Base-by-base conservation (phyloP, 371 early-diverging fungal genomes). In the Mortierella sp. region DNA sequence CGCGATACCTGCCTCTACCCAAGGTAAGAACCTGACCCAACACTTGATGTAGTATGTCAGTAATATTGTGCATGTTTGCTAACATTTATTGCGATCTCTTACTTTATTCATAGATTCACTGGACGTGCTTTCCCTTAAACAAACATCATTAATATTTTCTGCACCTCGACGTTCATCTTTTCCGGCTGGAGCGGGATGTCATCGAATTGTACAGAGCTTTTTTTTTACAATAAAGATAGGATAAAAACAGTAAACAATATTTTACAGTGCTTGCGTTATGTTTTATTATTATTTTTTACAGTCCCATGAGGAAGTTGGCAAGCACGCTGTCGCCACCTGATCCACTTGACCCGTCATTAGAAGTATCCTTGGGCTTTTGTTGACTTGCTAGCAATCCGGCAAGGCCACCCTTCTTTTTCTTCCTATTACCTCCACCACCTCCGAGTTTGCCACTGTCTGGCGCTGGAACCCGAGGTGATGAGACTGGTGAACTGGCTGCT, bases 1-100 rank as follows among this genome's bases (percentile, higher is more conserved):
- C 91, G 96, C 74, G 98, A 99, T 61, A 93, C 96, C 75, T 94
- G 94, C 84, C 87, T 99, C 73, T 99, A 99, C 87, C 99, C 99
- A 70, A 92, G 99, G 69, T 99, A 61, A 71, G 47, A 32, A 54
- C 51, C 51, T 22, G 16, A 1, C 16, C 22, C 16, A 51, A 20
- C 1, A 14, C 6, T 45, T 32, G 37, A 24, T 66, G 35, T 43
- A 24, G n/a, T 28, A 12, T 43, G 10, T 40, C 3, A n/a, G 5
- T 24, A 35, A 65, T 54, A 3, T 65, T 47, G 6, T 64, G 26
- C 22, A 52, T 49, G 32, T 37, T 60, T 69, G 20, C 24, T 52
- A 52, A 52, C 52, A 52, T 18, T 20, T 47, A 2, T 35, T 35
- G 4, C 1, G n/a, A 20, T n/a, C 51, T 24, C 49, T 35, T 61